Percentiles rank a stretch among this genome's conserved stretches.
Conservation (phyloP, 257 asterid species). For the Craterostigma plantagineum region DNA sequence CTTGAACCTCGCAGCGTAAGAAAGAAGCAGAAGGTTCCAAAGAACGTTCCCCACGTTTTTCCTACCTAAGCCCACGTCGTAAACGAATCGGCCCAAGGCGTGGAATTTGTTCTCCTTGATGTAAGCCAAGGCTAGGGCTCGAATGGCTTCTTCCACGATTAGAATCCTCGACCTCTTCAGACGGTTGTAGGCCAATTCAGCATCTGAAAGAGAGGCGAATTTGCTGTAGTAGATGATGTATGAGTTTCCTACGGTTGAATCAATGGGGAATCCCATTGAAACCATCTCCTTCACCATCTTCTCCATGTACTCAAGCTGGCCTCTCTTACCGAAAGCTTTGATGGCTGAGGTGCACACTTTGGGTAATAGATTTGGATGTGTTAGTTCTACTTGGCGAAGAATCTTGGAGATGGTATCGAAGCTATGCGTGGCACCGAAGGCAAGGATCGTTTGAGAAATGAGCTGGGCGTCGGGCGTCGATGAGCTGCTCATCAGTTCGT, state of each 20-base stretch:
- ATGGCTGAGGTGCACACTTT: constrained; percentile 23
- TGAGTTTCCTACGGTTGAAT: constrained; percentile 61
- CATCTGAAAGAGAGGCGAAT: constrained; percentile 42
- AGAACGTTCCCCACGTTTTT: constrained; percentile 74
- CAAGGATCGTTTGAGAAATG: constrained; percentile 31
- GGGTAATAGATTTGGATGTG: constrained; percentile 20
- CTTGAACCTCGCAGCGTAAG: constrained; percentile 78
- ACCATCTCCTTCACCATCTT: constrained; percentile 46
- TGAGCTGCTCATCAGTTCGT: constrained; percentile 42
- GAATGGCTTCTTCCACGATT: constrained; percentile 71
- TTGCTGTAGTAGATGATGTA: constrained; percentile 43
- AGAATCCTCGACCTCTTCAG: constrained; percentile 78
- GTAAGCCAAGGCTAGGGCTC: constrained; percentile 57
- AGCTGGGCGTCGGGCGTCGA: constrained; percentile 24
- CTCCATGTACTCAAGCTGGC: constrained; percentile 66
- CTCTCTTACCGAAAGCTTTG: constrained; percentile 49
- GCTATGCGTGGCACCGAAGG: constrained; percentile 25
- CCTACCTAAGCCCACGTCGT: constrained; percentile 75
- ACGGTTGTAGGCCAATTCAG: constrained; percentile 59
- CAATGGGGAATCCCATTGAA: constrained; percentile 47
- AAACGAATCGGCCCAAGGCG: constrained; percentile 46
- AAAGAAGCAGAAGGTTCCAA: constrained; percentile 72
- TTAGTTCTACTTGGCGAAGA: constrained; percentile 28
- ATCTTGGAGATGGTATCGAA: constrained; percentile 29
- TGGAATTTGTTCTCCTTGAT: constrained; percentile 51